These are phyloP conservation scores for Aaosphaeria arxii DNA, from an alignment of 2,329 filamentous ascomycete species.

Conservation along the genomic window DNA sequence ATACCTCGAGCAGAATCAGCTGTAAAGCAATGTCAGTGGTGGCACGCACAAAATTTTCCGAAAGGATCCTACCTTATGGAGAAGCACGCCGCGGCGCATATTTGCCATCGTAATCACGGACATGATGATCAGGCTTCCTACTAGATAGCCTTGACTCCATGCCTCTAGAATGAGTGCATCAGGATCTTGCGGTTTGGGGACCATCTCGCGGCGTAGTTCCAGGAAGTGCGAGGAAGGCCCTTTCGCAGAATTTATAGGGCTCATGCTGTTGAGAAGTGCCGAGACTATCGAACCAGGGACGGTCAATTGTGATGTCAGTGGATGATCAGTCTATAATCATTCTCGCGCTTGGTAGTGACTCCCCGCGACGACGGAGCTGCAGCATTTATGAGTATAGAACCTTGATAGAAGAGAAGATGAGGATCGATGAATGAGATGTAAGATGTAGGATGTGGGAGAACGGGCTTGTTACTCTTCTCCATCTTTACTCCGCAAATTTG, in stretches of 20 bases:
- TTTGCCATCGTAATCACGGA: conserved; percentile 47
- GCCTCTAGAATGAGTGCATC: conserved; percentile 37
- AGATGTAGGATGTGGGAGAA: conserved; percentile 8
- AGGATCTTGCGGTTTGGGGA: conserved; percentile 28
- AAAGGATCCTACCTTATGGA: conserved; percentile 41
- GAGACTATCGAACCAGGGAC: conserved; percentile 7
- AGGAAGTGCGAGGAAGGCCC: conserved; percentile 2
- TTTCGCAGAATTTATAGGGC: not conserved
- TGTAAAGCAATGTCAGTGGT: conserved; percentile 15
- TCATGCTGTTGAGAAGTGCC: conserved; percentile 7
- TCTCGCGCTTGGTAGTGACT: conserved; percentile 6
- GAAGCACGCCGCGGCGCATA: conserved; percentile 45
- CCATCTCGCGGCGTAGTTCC: conserved; percentile 5
- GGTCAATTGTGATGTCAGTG: conserved; percentile 19
- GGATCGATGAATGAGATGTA: conserved; percentile 7
- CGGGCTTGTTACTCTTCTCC: conserved; percentile 11
- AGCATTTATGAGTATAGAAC: too few relatives aligned
- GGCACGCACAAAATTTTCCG: not conserved
- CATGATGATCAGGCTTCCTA: conserved; percentile 48
- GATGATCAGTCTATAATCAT: not conserved
- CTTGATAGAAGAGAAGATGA: not conserved
- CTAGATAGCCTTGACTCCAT: conserved; percentile 40
- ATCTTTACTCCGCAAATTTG: conserved; percentile 25
- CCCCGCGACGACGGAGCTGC: not conserved
- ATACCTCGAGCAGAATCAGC: conserved; percentile 49